Evolutionary conservation across 306 rosid species (phyloP).

Genomic region (Casuarina equisetifolia): DNA sequence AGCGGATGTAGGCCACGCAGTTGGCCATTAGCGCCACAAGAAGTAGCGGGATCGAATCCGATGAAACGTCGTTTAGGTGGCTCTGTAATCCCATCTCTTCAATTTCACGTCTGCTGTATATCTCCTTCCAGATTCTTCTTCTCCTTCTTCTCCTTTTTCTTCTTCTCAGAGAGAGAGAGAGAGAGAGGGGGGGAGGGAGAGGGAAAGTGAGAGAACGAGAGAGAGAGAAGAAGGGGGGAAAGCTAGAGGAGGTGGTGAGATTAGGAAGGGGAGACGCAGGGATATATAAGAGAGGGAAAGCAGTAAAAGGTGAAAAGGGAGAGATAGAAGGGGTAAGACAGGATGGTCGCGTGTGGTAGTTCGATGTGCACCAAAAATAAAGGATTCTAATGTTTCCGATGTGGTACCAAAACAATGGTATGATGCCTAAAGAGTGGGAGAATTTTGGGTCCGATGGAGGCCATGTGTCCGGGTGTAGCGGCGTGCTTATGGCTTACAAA

Average conservation of each 20-base stretch:
- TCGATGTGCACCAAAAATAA: too few relatives aligned
- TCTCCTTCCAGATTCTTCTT: background rate
- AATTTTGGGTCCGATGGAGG: too few relatives aligned
- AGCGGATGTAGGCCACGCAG: slow-evolving; percentile 57
- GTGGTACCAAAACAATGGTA: too few relatives aligned
- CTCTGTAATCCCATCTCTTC: slow-evolving; percentile 65
- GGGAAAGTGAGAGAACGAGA: background rate
- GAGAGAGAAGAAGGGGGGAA: background rate
- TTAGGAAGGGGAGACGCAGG: background rate
- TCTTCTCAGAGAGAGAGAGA: background rate
- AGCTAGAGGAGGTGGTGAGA: too few relatives aligned
- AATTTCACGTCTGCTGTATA: background rate
- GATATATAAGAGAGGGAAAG: background rate
- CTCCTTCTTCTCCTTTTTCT: background rate
- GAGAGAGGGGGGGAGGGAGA: background rate
- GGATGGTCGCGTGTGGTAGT: background rate
- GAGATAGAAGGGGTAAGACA: background rate
- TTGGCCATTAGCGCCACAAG: slow-evolving; percentile 58
- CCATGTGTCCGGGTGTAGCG: too few relatives aligned
- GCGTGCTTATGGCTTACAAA: too few relatives aligned
- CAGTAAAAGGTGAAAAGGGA: background rate
- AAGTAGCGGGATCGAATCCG: slow-evolving; percentile 76
- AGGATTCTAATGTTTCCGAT: too few relatives aligned
- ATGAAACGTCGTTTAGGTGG: slow-evolving; percentile 78
- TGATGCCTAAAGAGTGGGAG: too few relatives aligned